Evolutionary conservation across 1,139 yeast genomes (phyloP).

Genomic region (Candida glucosophila): DNA sequence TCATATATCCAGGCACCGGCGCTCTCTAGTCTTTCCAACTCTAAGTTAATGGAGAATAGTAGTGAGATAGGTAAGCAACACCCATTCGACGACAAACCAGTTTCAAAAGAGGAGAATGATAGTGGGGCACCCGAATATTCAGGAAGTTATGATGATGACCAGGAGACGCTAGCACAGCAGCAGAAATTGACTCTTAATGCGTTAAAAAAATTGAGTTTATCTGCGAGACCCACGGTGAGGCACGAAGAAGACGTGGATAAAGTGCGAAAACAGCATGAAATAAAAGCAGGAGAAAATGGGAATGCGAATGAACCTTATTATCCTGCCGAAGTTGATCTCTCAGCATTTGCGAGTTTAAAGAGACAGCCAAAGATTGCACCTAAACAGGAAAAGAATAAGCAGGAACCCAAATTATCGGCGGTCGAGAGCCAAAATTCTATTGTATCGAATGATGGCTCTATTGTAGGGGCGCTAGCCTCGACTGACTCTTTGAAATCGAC

Average conservation of each 20-base stretch:
- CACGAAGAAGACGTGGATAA: too few species aligned
- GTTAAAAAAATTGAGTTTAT: constrained; percentile 35
- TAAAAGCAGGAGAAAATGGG: constrained; percentile 8
- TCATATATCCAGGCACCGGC: constrained; percentile 44
- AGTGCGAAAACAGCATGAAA: constrained; percentile 4
- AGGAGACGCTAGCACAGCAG: constrained; percentile 32
- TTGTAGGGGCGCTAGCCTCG: too few species aligned
- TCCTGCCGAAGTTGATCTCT: constrained; percentile 48
- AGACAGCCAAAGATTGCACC: constrained; percentile 27
- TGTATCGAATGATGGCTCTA: not conserved
- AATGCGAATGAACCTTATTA: constrained; percentile 29
- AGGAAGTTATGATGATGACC: constrained; percentile 15
- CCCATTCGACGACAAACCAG: constrained; percentile 25
- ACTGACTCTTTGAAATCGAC: not conserved
- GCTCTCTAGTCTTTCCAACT: constrained; percentile 28
- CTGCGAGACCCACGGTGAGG: constrained; percentile 27
- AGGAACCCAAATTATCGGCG: not conserved
- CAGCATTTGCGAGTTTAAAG: constrained; percentile 39
- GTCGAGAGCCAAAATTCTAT: not conserved
- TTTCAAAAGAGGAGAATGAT: constrained; percentile 2
- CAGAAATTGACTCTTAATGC: constrained; percentile 38
- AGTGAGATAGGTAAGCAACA: constrained; percentile 35
- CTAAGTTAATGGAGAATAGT: constrained; percentile 19
- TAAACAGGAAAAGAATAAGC: not conserved
- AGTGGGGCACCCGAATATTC: constrained; percentile 2